Evolutionary conservation across 2,329 filamentous ascomycete genomes (phyloP), one percentile per base, ranked within the genome.

Genomic region (Sporothrix luriei): DNA sequence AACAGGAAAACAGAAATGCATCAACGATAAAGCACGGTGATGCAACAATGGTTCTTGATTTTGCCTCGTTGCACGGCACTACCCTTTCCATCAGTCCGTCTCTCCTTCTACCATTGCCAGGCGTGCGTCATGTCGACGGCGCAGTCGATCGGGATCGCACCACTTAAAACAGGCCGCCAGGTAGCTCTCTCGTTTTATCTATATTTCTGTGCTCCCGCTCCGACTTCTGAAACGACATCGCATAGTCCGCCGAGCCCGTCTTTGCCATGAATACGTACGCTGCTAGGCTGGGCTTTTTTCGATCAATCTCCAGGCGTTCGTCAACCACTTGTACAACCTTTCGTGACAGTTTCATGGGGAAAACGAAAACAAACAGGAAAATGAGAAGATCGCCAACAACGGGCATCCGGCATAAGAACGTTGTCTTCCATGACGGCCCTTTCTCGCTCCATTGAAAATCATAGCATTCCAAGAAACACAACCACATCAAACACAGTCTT

Each of bases 51-150:
- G 33, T 64, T 49, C 61, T 49, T 64, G 61, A 64, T 64, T 49
- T 49, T n/a, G 43, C 49, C 10, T 54, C 24, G 51, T 24, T 26
- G 51, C 51, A 54, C 51, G 13, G 49, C 49, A n/a, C 49, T 52
- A 9, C 11, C 10, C 13, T 21, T 14, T 21, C 4, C 62, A 21
- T 10, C 16, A 21, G 38, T 38, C 24, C 26, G 9, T 55, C 29
- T 46, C 16, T 49, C 59, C 16, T 33, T 33, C 16, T 43, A n/a
- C 43, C 43, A 16, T 64, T 33, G 38, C 57, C 21, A 7, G 24
- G 62, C 62, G 26, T 65, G 46, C 46, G 62, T 65, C 62, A 52
- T 52, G 16, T 64, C 16, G 16, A 64, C 61, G 61, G 40, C 61
- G 24, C 61, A 49, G 61, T 10, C 24, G 43, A 49, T 64, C 61